Evolutionary conservation across 2,329 filamentous ascomycete species (phyloP), one percentile per base, ranked within the genome.

Genomic region (Sclerotinia spermophila): DNA sequence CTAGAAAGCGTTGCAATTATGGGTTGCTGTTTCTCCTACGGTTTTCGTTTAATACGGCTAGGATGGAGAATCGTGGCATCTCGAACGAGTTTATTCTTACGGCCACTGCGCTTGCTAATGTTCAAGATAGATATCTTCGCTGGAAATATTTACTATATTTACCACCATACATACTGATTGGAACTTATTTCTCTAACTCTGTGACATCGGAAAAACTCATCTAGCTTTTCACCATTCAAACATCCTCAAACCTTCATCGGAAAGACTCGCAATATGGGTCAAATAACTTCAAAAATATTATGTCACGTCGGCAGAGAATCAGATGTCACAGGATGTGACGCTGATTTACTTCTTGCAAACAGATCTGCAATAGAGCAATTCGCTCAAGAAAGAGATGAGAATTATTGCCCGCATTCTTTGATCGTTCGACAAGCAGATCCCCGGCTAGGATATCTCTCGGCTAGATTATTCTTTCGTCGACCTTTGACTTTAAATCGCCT

Each of bases 161-260:
- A 35, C 19, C 21, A 35, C 1, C 4, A 48, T 33, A 5, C 7
- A 3, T 24, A 33, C 30, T n/a, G 27, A 5, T 3, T 33, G 6
- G 42, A 33, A 5, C 6, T 5, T 1, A 24, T 35, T n/a, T 3
- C 5, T 1, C n/a, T 2, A 11, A 10, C 0, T 64, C 7, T 21
- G 35, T 35, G 30, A 6, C 42, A 64, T 17, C 21, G 1, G 6
- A 19, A 21, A 15, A 48, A 3, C 21, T 17, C 10, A 33, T 17
- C 24, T 0, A 21, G 15, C 5, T 33, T 27, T 33, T 33, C 17
- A 61, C 3, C 5, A 24, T 7, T 62, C 30, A 24, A 48, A 21
- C 2, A n/a, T 24, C 0, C 1, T 6, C 13, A 1, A 48, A 3
- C n/a, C 2, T 17, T n/a, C 19, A 33, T 45, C 27, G 15, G 6